A percentile compares a stretch with the other conserved stretches of the same genome.
Conservation (phyloP, 2,329 filamentous ascomycete genomes). For the Aspergillus pseudonomiae region DNA sequence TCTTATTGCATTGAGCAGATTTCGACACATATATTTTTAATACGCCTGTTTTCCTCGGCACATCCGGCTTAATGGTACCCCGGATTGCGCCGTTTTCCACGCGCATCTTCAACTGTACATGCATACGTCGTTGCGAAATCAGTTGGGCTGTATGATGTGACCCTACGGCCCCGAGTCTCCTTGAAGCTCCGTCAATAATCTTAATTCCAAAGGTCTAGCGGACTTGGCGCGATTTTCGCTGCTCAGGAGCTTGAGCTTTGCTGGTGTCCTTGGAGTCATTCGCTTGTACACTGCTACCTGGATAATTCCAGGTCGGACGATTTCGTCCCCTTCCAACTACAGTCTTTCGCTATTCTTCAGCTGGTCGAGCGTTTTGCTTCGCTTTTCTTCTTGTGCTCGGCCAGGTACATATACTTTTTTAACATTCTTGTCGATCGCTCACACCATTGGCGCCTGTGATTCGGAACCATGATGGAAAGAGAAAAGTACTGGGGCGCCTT, state of each 20-base stretch:
- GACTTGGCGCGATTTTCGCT: slow-evolving; percentile 1
- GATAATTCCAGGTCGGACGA: slow-evolving; percentile 21
- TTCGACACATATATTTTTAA: slow-evolving; percentile 45
- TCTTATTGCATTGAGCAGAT: slow-evolving; percentile 41
- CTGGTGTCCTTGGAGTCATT: slow-evolving; percentile 36
- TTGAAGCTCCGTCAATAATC: slow-evolving; percentile 41
- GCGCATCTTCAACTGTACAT: slow-evolving; percentile 39
- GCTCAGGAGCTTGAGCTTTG: slow-evolving; percentile 2
- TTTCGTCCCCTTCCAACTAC: slow-evolving; percentile 34
- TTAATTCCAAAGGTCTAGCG: slow-evolving; percentile 38
- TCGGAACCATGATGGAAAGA: slow-evolving; percentile 27
- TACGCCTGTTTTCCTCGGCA: slow-evolving; percentile 28
- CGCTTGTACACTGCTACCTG: slow-evolving; percentile 38
- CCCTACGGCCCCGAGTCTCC: slow-evolving; percentile 15
- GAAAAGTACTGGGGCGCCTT: slow-evolving; percentile 33
- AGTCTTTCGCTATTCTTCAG: slow-evolving; percentile 38
- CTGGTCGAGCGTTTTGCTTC: slow-evolving; percentile 33
- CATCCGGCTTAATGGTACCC: slow-evolving; percentile 19
- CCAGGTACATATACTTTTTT: slow-evolving; percentile 35
- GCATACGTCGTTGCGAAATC: slow-evolving; percentile 31
- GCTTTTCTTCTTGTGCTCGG: slow-evolving; percentile 33
- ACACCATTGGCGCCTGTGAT: slow-evolving; percentile 40
- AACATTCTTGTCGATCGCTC: slow-evolving; percentile 45
- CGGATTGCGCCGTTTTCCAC: slow-evolving; percentile 11
- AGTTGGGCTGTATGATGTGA: slow-evolving; percentile 18